phyloP scores from a whole-genome alignment of 2,329 filamentous ascomycete genomes.

The Chaetomium sp. region DNA sequence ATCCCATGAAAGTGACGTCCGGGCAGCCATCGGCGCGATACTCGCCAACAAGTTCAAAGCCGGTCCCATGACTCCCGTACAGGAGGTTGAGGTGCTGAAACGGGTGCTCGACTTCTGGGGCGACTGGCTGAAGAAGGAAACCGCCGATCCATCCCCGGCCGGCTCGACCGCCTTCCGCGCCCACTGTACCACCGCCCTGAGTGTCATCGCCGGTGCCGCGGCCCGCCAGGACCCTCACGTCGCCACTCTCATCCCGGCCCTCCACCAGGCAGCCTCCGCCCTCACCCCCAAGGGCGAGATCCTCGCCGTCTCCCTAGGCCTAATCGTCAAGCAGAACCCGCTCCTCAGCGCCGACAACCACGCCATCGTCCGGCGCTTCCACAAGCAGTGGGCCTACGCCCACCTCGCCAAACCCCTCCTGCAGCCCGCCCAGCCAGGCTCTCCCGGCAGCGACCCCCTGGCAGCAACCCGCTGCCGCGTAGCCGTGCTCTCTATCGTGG shows the following conservation, averaged over 20 bases:
- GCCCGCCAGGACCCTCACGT: conserved; percentile 43
- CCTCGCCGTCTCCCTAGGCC: conserved; percentile 48
- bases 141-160: conserved; percentile 14
- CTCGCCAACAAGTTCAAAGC: conserved; percentile 50
- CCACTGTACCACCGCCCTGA: conserved; percentile 35
- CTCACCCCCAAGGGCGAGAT: conserved; percentile 40
- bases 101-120: conserved; percentile 32
- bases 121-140: conserved; percentile 27
- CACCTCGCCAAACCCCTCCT: conserved; percentile 52
- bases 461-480: conserved; percentile 49
- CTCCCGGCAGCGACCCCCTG: conserved; percentile 31
- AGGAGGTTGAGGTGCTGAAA: conserved; percentile 28
- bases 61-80: conserved; percentile 28
- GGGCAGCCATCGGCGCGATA: conserved; percentile 44
- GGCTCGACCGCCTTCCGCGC: conserved; percentile 24
- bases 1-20: conserved; percentile 30
- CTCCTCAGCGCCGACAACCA: conserved; percentile 47
- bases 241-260: conserved; percentile 35
- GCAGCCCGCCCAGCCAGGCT: conserved; percentile 44
- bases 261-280: conserved; percentile 42
- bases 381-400: conserved; percentile 52
- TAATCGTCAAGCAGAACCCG: conserved; percentile 46
- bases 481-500: conserved; percentile 52
- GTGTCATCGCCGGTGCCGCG: conserved; percentile 38
- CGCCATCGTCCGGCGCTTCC: conserved; percentile 48